Percentiles rank a stretch among this genome's conserved stretches.
These are phyloP conservation scores for Daldinia childiae DNA, from an alignment of 495 filamentous ascomycete genomes.

Conservation along the genomic window DNA sequence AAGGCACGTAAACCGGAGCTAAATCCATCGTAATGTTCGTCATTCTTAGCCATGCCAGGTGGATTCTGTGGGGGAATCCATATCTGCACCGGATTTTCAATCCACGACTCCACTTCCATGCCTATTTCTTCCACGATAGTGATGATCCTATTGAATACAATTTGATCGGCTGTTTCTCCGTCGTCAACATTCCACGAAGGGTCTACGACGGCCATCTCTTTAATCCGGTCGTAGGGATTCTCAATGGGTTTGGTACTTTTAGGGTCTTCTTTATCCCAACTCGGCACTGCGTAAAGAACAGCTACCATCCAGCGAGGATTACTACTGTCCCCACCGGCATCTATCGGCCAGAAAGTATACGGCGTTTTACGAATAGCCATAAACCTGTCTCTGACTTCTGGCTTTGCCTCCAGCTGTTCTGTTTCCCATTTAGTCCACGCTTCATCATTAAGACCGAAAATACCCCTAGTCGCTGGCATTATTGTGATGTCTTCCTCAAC, in stretches of 20 bases:
- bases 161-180: neutral
- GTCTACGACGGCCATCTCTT: conserved; percentile 14
- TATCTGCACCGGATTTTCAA: neutral
- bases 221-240: neutral
- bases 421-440: neutral
- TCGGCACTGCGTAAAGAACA: conserved; percentile 9
- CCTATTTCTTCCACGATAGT: neutral
- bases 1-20: conserved; percentile 35
- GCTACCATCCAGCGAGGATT: neutral
- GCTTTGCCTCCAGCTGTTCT: neutral
- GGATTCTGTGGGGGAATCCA: conserved; percentile 11
- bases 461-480: neutral
- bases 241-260: too few relatives aligned
- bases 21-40: neutral
- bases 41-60: rapidly evolving
- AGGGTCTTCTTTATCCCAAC: neutral
- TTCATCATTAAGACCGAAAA: neutral
- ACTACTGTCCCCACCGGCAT: neutral
- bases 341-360: conserved; percentile 20
- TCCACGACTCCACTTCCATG: too few relatives aligned
- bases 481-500: neutral
- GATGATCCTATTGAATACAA: neutral
- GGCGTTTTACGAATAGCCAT: neutral
- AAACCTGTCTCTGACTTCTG: neutral
- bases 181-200: neutral